Base-by-base conservation (phyloP, 2,329 filamentous ascomycete genomes). In the Monosporascus sp. region DNA sequence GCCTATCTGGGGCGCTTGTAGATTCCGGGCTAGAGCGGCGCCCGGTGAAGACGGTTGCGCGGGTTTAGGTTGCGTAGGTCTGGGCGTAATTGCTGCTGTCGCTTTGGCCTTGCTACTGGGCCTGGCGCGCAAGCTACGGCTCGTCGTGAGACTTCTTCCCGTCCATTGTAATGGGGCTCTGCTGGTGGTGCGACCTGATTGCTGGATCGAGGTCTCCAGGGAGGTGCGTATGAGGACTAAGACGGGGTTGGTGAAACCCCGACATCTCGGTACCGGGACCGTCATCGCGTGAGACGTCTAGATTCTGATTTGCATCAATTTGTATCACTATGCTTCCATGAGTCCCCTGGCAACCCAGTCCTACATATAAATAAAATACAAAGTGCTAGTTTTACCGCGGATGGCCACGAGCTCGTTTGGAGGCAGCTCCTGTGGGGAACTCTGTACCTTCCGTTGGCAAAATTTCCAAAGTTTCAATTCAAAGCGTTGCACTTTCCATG, bases 1-100 rank as follows among this genome's bases (percentile, higher is more conserved):
- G 71, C 75, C 61, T 72, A 76, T 64, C 61, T 61, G 52, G 61
- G 69, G 40, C 60, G 63, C 8, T 62, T 58, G 52, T 55, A 56
- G 51, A 51, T 43, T 52, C 51, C 49, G 17, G 17, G 38, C 38
- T 41, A 41, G 38, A 41, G 17, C 17, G 17, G 38, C 7, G 38
- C 17, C 9, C 4, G 38, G 17, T 41, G 31, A 34, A 27, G 27
- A 27, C 14, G 31, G 31, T 11, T 34, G 31, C 5, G 31, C 9
- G 31, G 31, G 19, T 20, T 40, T 40, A 19, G 17, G 38, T 19
- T 31, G 27, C 27, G 27, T 0, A 11, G 27, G 9, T 19, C 7
- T 20, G 38, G 38, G 17, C 7, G 38, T 8, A 5, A 19, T 11
- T 7, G 38, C 37, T 17, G 14, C 19, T 5, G 38, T 41, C 7